Evolutionary conservation across 306 rosid genomes (phyloP), one percentile per base, ranked within the genome.

Genomic region (Prunus persica): DNA sequence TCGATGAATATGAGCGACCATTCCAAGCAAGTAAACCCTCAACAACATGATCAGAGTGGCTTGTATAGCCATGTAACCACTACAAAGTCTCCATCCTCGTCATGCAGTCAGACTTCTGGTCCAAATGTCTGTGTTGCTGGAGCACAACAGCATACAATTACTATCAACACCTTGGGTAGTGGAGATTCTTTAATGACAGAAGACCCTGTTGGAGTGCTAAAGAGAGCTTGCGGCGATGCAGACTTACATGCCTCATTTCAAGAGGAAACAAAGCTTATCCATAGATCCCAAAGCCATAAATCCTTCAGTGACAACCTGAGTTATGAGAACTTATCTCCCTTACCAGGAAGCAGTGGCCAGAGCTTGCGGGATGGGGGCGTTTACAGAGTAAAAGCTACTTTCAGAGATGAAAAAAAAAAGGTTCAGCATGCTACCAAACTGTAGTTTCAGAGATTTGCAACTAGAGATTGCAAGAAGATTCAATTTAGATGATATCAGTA

Each of bases 401-500:
- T 86, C 46, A 88, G 83, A 8, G 88, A 88, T 28, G 89, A 86
- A 49, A 88, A 88, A 90, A 20, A 86, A 81, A 11, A 28, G 87
- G 24, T 87, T 87, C 61, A 86, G 87, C 81, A 41, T 85, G 86
- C 89, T 74, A 54, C 73, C 81, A 28, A 69, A 71, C 10, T 86
- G 85, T 85, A 73, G 86, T 1, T 82, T 82, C 54, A 72, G 82
- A 55, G 89, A 86, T 46, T 62, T 87, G 73, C 81, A 85, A 86
- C 60, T 79, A 2, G 93, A 89, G 89, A 86, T 91, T 4, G 83
- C 83, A 32, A 85, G 89, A 46, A 73, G 89, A 2, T 84, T 88
- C 82, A 86, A 84, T 56, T 71, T 87, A 20, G 79, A 77, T 19
- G 85, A 91, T 24, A 38, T 87, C 13, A 76, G 76, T 47, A 83